A percentile compares a stretch with the other conserved stretches of the same genome.
phyloP scores from a whole-genome alignment of 345 rosid genomes.

The Brassica napus region DNA sequence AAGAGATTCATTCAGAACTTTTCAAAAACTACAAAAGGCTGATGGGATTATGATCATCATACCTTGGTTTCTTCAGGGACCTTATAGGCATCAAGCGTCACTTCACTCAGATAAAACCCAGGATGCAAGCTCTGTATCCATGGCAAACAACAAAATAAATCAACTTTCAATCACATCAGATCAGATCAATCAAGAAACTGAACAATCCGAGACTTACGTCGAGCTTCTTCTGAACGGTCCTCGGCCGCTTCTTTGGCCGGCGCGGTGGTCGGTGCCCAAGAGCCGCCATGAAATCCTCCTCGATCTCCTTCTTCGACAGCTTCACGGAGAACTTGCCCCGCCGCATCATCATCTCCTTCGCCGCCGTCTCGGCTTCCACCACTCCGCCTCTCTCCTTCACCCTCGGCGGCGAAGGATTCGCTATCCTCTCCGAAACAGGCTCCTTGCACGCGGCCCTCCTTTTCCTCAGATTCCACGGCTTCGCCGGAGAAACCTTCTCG shows the following conservation, averaged over 20 bases:
- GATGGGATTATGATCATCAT: constrained; percentile 1
- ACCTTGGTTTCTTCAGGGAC: constrained; percentile 60
- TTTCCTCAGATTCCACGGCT: constrained; percentile 87
- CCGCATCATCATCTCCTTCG: constrained; percentile 42
- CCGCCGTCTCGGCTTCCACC: constrained; percentile 31
- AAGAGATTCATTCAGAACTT: background rate
- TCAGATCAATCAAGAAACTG: background rate
- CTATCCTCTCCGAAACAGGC: constrained; percentile 41
- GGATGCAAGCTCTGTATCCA: constrained; percentile 64
- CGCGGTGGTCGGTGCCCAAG: constrained; percentile 64
- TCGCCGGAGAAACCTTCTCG: constrained; percentile 39
- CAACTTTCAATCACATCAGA: background rate
- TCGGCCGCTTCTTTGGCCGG: constrained; percentile 73
- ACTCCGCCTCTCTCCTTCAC: constrained; percentile 13
- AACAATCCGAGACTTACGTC: constrained; percentile 50
- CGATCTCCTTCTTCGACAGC: constrained; percentile 68
- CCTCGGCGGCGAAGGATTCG: constrained; percentile 39
- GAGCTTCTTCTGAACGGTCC: constrained; percentile 62
- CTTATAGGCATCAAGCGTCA: constrained; percentile 63
- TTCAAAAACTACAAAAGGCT: background rate
- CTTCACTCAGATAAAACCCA: constrained; percentile 79
- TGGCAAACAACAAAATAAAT: too few relatives aligned
- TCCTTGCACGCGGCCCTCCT: constrained; percentile 69
- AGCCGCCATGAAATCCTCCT: constrained; percentile 61
- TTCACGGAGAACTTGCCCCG: constrained; percentile 49